Conservation (phyloP, 139 green algal genomes). For the Edaphochlamys debaryana region DNA sequence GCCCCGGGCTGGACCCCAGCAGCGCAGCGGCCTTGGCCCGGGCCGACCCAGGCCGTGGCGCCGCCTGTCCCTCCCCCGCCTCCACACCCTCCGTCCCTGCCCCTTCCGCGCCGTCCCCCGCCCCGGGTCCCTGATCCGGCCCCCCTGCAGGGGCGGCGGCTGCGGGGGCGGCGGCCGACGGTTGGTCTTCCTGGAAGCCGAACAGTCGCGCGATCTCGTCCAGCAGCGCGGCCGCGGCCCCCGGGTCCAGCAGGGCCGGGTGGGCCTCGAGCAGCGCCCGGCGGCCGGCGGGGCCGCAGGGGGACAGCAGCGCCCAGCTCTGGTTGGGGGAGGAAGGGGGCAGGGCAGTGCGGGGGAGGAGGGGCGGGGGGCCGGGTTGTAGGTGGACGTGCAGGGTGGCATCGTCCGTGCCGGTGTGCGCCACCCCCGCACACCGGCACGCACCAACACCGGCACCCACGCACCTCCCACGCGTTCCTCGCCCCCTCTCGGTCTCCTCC, state of each 20-base stretch:
- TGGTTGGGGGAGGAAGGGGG: not conserved
- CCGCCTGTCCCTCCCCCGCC: not conserved
- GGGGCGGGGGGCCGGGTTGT: too few relatives aligned
- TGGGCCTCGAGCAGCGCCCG: conserved; percentile 1
- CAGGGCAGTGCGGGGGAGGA: not conserved
- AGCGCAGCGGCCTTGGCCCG: not conserved
- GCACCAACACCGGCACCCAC: not conserved
- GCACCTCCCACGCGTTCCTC: not conserved
- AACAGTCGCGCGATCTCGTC: conserved; percentile 39
- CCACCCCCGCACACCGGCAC: too few relatives aligned
- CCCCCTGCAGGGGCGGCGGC: not conserved
- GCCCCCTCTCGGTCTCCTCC: too few relatives aligned
- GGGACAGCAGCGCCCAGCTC: not conserved
- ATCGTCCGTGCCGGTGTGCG: not conserved
- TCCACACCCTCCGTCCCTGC: too few relatives aligned
- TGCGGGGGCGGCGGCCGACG: too few relatives aligned
- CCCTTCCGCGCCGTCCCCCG: too few relatives aligned
- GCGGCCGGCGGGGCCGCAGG: not conserved
- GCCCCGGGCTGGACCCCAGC: conserved; percentile 1
- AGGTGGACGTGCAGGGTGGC: not conserved
- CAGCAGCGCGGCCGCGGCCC: not conserved
- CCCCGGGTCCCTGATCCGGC: too few relatives aligned
- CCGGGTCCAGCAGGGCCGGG: conserved; percentile 22
- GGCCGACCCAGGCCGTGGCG: not conserved
- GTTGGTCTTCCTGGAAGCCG: not conserved